Evolutionary conservation across 768 basidiomycete genomes (phyloP), one percentile per base, ranked within the genome.

Genomic region (Baorangia bicolor): DNA sequence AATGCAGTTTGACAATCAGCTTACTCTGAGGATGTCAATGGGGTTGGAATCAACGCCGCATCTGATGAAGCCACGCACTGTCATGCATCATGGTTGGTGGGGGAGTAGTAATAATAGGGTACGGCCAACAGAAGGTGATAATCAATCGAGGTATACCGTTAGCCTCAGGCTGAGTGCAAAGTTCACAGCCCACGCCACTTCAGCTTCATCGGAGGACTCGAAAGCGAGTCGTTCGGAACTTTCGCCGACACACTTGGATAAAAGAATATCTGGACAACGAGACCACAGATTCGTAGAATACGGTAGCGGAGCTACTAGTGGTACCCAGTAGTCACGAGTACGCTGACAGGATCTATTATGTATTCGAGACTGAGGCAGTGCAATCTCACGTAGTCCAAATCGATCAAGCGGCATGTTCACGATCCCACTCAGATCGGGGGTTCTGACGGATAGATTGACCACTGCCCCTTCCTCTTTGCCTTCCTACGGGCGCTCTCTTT

Each of bases 361-460:
- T n/a, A n/a, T n/a, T 10, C n/a, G n/a, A 49, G 35, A 20, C n/a
- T 1, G 25, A 49, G 16, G 3, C 16, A 18, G 18, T 12, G 25
- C 18, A n/a, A 27, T n/a, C 23, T 25, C 7, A 3, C 5, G 16
- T 7, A 8, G 30, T 30, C 30, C 30, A 11, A 11, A 11, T 37
- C 41, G 11, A n/a, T 65, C 50, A 58, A 18, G 48, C 34, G 7
- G 40, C 46, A 20, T 42, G 61, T 34, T 55, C n/a, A n/a, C 35
- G 5, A 23, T 33, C 38, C 56, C 62, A 37, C 51, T 61, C 44
- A 56, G 39, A 31, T 61, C 61, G n/a, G n/a, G 14, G 69, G 55
- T n/a, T 69, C 67, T 0, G 67, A 63, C 23, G 68, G 67, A 55
- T 68, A 68, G 42, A 68, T 68, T 0, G 67, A 68, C 65, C 68